Evolutionary conservation across 2,329 filamentous ascomycete species (phyloP).

Genomic region (Ascochyta pisi): DNA sequence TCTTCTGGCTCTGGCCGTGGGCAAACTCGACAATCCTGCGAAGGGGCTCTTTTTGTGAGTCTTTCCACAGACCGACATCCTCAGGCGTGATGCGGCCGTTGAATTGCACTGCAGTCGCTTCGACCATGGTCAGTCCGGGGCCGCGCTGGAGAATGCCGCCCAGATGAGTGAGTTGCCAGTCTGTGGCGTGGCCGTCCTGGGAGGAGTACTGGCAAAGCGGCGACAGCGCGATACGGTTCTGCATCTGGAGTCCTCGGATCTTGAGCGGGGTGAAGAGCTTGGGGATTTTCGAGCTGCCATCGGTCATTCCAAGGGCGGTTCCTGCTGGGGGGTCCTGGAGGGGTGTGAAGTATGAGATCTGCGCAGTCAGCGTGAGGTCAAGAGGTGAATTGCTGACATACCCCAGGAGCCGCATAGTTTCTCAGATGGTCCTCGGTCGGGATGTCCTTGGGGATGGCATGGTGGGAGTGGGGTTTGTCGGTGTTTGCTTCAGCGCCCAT

Average conservation of each 20-base stretch:
- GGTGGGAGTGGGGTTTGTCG: slow-evolving; percentile 39
- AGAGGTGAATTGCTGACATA: slow-evolving; percentile 27
- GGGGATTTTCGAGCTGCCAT: slow-evolving; percentile 59
- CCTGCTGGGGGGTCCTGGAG: slow-evolving; percentile 55
- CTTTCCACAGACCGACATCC: slow-evolving; percentile 82
- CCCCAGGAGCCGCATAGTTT: slow-evolving; percentile 53
- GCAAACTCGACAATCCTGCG: slow-evolving; percentile 77
- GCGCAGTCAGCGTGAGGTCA: slow-evolving; percentile 11
- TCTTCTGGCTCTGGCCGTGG: slow-evolving; percentile 77
- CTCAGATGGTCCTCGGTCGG: slow-evolving; percentile 44
- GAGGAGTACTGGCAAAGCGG: slow-evolving; percentile 69
- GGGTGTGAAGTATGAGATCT: slow-evolving; percentile 58
- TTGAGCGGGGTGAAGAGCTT: slow-evolving; percentile 67
- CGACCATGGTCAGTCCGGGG: slow-evolving; percentile 74
- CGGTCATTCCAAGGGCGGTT: slow-evolving; percentile 55
- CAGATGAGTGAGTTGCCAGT: slow-evolving; percentile 83
- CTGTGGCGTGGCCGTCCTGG: slow-evolving; percentile 74
- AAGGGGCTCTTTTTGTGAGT: slow-evolving; percentile 78
- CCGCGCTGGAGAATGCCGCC: slow-evolving; percentile 80
- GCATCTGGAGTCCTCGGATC: slow-evolving; percentile 66
- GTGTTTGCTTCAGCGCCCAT: slow-evolving; percentile 35
- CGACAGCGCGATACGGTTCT: slow-evolving; percentile 68
- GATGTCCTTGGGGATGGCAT: slow-evolving; percentile 40
- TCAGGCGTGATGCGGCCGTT: slow-evolving; percentile 85
- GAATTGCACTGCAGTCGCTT: slow-evolving; percentile 77